Evolutionary conservation across 1,284 basidiomycete genomes (phyloP).

Genomic region (Hymenochaete sp.): DNA sequence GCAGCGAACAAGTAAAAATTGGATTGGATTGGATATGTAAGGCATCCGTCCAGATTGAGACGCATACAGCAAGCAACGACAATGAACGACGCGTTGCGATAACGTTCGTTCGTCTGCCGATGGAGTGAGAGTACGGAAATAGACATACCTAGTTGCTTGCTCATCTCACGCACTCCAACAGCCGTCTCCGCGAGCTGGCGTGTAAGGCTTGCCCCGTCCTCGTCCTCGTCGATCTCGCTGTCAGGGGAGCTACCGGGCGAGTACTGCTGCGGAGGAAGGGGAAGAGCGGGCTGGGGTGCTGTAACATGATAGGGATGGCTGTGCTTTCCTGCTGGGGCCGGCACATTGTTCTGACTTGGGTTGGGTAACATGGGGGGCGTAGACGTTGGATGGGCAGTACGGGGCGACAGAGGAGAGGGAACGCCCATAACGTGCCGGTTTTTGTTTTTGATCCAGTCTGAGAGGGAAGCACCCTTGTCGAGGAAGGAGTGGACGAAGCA

Average conservation of each 20-base stretch:
- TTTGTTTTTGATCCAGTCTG: conserved; percentile 57
- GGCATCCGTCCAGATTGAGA: too few relatives aligned
- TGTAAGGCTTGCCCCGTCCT: conserved; percentile 71
- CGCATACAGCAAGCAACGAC: conserved; percentile 15
- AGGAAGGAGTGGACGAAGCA: conserved; percentile 84
- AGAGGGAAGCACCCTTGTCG: conserved; percentile 64
- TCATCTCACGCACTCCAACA: conserved; percentile 95
- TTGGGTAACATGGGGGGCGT: too few relatives aligned
- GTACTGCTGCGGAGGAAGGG: conserved; percentile 12
- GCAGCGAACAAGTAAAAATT: too few relatives aligned
- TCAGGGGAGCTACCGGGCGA: conserved; percentile 20
- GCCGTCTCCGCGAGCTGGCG: conserved; percentile 95
- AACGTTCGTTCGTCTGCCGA: too few relatives aligned
- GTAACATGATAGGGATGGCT: conserved; percentile 7
- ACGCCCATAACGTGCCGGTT: conserved; percentile 18
- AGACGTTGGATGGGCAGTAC: conserved; percentile 18
- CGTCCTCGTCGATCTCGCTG: conserved; percentile 48
- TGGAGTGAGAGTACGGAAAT: too few relatives aligned
- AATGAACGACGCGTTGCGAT: too few relatives aligned
- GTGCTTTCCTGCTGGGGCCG: conserved; percentile 8
- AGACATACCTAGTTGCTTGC: conserved; percentile 88
- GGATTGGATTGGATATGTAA: too few relatives aligned
- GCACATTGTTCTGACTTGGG: conserved; percentile 1
- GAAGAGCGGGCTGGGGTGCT: conserved; percentile 15
- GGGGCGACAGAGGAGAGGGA: conserved; percentile 18